These are phyloP conservation scores for Trichothecium sympodiale DNA, from an alignment of 2,329 filamentous ascomycete genomes.

Conservation along the genomic window DNA sequence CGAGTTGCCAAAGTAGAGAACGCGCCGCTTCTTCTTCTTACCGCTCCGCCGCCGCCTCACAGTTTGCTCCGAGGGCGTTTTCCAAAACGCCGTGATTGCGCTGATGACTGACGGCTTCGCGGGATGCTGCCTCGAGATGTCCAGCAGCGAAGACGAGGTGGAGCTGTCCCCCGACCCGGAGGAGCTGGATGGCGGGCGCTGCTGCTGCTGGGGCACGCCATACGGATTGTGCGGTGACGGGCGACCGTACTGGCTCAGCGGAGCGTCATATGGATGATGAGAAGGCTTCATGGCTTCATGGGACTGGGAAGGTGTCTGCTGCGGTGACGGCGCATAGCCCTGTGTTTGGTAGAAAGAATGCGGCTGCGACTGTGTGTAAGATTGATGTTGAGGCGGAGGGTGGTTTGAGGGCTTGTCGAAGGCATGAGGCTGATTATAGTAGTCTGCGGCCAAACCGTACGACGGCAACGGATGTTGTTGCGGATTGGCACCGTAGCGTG, in stretches of 20 bases:
- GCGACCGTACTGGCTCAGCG: conserved; percentile 2
- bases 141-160: conserved; percentile 49
- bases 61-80: conserved; percentile 43
- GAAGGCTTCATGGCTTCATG: conserved; percentile 2
- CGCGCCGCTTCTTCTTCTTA: conserved; percentile 37
- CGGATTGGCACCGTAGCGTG: too few relatives aligned
- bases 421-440: neutral
- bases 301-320: conserved; percentile 10
- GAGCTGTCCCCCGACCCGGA: conserved; percentile 33
- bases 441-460: neutral
- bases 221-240: conserved; percentile 4
- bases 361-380: conserved; percentile 11
- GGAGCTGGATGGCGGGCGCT: conserved; percentile 15
- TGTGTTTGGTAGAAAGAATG: conserved; percentile 8
- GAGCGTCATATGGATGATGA: conserved; percentile 3
- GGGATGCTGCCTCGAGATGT: conserved; percentile 49
- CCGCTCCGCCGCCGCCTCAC: conserved; percentile 26
- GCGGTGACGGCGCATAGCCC: conserved; percentile 10
- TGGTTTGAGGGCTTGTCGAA: neutral
- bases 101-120: conserved; percentile 37
- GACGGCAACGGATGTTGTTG: too few relatives aligned
- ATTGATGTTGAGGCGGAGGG: too few relatives aligned
- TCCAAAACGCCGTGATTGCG: conserved; percentile 53
- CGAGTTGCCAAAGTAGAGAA: conserved; percentile 49
- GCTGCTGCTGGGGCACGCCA: conserved; percentile 8